Evolutionary conservation across 2,329 filamentous ascomycete species (phyloP).

Genomic region (Alternaria infectoria): DNA sequence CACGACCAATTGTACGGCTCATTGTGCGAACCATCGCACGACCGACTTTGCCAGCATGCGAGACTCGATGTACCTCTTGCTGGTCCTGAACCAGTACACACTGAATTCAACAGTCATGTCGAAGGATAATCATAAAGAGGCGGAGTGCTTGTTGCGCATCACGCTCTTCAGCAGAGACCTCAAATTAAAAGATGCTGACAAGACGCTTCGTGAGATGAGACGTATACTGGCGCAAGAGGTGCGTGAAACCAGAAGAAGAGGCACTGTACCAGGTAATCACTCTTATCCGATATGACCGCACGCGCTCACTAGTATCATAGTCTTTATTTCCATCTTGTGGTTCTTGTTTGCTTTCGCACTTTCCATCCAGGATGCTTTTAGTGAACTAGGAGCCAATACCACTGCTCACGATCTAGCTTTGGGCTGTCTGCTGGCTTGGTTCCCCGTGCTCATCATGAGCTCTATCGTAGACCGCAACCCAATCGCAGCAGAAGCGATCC

Average conservation of each 20-base stretch:
- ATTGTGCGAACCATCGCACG: no score
- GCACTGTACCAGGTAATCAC: slow-evolving; percentile 43
- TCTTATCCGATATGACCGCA: accelerated
- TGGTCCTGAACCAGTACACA: slow-evolving; percentile 55
- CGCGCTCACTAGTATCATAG: slow-evolving; percentile 13
- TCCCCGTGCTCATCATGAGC: slow-evolving; percentile 54
- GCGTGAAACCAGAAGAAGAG: slow-evolving; percentile 50
- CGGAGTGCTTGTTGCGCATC: slow-evolving; percentile 50
- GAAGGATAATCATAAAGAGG: slow-evolving; percentile 31
- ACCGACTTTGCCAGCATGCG: slow-evolving; percentile 48
- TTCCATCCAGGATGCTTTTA: slow-evolving; percentile 48
- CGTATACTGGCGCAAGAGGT: slow-evolving; percentile 49
- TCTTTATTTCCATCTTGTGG: slow-evolving; percentile 53
- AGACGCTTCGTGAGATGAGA: slow-evolving; percentile 42
- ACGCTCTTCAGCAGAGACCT: slow-evolving; percentile 51
- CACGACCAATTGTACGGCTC: no score
- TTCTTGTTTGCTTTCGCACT: slow-evolving; percentile 50
- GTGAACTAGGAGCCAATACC: slow-evolving; percentile 47
- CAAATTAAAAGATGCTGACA: slow-evolving; percentile 31
- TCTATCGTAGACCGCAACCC: slow-evolving; percentile 57
- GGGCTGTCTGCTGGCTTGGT: slow-evolving; percentile 54
- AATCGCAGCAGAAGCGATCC: slow-evolving; percentile 50
- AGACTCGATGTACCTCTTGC: slow-evolving; percentile 55
- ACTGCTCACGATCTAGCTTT: slow-evolving; percentile 55
- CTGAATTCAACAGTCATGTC: slow-evolving; percentile 36